Percentiles rank a stretch among this genome's conserved stretches.
These are phyloP conservation scores for Microascus cirrosus DNA, from an alignment of 2,329 filamentous ascomycete genomes.

Conservation along the genomic window DNA sequence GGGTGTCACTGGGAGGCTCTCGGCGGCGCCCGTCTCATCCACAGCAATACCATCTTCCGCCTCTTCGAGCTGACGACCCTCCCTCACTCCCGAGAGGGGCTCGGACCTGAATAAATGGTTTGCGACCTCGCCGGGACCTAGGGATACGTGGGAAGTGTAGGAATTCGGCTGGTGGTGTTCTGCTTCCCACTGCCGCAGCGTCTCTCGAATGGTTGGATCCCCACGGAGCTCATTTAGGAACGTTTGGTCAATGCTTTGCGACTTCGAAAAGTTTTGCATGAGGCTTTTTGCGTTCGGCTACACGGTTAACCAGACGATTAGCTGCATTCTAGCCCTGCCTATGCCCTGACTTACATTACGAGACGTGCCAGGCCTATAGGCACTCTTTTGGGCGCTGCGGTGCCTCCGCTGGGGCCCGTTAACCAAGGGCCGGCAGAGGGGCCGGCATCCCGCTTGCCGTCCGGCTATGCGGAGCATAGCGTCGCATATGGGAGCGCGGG, in stretches of 20 bases:
- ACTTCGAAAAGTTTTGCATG: neutral
- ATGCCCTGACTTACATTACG: neutral
- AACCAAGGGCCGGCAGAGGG: neutral
- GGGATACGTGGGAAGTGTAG: constrained; percentile 1
- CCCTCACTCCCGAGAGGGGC: neutral
- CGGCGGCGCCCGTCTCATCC: neutral
- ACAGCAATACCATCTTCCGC: neutral
- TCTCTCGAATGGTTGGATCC: neutral
- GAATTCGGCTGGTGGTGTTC: constrained; percentile 2
- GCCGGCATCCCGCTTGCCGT: neutral
- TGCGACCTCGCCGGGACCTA: constrained; percentile 4
- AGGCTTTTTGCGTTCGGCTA: neutral
- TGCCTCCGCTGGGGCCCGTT: neutral
- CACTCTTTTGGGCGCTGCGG: neutral
- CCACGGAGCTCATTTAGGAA: neutral
- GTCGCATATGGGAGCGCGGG: neutral
- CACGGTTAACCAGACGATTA: neutral
- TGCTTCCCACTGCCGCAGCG: constrained; percentile 3
- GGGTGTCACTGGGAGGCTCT: neutral
- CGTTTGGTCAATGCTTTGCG: neutral
- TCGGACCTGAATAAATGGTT: constrained; percentile 1
- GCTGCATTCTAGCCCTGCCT: no score
- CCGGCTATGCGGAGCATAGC: constrained; percentile 2
- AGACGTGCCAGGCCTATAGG: neutral
- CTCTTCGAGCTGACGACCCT: neutral